These are phyloP conservation scores for Neurospora sp. DNA, from an alignment of 495 filamentous ascomycete genomes.

Conservation along the genomic window DNA sequence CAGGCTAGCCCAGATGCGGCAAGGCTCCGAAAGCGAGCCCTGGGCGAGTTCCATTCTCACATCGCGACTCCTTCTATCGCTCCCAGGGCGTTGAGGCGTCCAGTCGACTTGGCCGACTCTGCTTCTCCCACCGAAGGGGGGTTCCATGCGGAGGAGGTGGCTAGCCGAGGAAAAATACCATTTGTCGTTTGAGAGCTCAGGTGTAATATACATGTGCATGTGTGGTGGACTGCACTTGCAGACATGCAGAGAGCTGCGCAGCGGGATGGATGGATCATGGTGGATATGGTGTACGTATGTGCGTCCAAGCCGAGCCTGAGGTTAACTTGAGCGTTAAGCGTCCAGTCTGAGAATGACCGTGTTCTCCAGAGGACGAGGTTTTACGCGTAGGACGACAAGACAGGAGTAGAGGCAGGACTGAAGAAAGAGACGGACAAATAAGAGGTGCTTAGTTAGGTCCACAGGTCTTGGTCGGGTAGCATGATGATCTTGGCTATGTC, in stretches of 20 bases:
- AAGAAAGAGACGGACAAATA: neutral
- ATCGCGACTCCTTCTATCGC: constrained; percentile 1
- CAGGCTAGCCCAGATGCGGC: constrained; percentile 12
- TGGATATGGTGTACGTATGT: neutral
- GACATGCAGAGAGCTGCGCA: neutral
- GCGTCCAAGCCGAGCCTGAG: neutral
- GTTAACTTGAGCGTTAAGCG: neutral
- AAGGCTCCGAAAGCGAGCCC: constrained; percentile 17
- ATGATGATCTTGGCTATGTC: neutral
- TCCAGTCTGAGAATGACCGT: neutral
- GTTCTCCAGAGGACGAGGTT: neutral
- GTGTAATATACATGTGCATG: neutral
- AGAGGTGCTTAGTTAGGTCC: neutral
- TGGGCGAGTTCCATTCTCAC: neutral
- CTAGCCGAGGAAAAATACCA: neutral
- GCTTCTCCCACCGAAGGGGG: constrained; percentile 3
- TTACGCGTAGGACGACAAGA: neutral
- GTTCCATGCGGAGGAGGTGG: constrained; percentile 5
- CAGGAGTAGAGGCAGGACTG: neutral
- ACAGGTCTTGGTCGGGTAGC: neutral
- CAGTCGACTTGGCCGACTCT: constrained; percentile 4
- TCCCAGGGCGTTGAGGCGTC: constrained; percentile 14
- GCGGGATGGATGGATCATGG: neutral
- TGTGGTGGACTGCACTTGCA: neutral
- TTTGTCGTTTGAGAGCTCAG: neutral